phyloP scores from a whole-genome alignment of 257 asterid species.

The Phtheirospermum japonicum region DNA sequence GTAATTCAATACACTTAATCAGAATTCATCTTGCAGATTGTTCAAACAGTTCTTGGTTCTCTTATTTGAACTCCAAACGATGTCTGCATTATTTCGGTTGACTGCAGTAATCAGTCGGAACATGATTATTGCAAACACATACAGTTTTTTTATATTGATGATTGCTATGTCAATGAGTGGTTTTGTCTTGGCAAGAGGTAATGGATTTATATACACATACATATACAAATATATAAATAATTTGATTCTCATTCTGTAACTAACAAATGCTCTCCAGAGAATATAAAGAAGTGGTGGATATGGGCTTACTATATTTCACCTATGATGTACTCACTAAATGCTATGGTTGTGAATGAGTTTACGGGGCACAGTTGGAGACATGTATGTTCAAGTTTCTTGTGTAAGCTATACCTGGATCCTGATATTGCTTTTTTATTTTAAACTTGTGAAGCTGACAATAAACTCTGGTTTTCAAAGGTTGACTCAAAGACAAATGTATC shows the following conservation, averaged over 20 bases:
- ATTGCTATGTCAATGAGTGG: slow-evolving; percentile 49
- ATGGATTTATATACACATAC: no score
- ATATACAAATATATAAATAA: no score
- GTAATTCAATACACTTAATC: no score
- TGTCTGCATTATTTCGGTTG: slow-evolving; percentile 49
- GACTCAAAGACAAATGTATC: slow-evolving; percentile 29
- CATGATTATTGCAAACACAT: slow-evolving; percentile 52
- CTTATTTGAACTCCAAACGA: slow-evolving; percentile 34
- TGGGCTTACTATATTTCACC: slow-evolving; percentile 43
- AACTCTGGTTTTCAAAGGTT: slow-evolving; percentile 28
- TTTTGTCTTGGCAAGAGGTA: slow-evolving; percentile 51
- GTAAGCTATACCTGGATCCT: no score
- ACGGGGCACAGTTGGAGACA: slow-evolving; percentile 47
- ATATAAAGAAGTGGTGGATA: slow-evolving; percentile 41
- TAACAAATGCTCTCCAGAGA: slow-evolving; percentile 24
- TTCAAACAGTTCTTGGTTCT: slow-evolving; percentile 47
- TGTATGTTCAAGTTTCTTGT: slow-evolving; percentile 27
- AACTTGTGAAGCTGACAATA: neutral
- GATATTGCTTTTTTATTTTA: neutral
- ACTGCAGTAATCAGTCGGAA: slow-evolving; percentile 54
- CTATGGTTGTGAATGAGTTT: slow-evolving; percentile 47
- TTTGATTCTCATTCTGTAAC: neutral
- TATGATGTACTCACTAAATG: slow-evolving; percentile 46
- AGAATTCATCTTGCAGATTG: slow-evolving; percentile 31
- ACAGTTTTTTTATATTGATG: slow-evolving; percentile 42